These are phyloP conservation scores for Dimargaris xerosporica DNA, from an alignment of 192 early-diverging fungal genomes.

Conservation along the genomic window DNA sequence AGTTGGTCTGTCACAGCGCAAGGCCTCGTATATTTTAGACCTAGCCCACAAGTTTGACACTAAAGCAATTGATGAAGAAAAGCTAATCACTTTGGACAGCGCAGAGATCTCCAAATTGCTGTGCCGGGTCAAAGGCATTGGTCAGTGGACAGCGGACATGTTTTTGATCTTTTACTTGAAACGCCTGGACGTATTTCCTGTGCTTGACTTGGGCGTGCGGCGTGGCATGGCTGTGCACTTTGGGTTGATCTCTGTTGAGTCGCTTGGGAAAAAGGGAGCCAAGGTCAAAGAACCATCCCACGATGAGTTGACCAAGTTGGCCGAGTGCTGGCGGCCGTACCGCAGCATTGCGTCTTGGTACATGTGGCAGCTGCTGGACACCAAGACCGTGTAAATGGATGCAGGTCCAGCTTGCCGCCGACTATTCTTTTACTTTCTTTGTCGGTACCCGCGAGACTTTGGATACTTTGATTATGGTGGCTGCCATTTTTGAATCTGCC, in stretches of 20 bases:
- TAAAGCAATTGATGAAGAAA: conserved; percentile 28
- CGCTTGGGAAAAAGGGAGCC: conserved; percentile 19
- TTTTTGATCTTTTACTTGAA: conserved; percentile 57
- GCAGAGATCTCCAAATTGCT: conserved; percentile 34
- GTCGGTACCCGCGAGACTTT: too few species aligned
- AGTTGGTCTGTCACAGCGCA: conserved; percentile 20
- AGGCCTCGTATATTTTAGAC: conserved; percentile 49
- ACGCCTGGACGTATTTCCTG: conserved; percentile 52
- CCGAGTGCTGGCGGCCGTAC: conserved; percentile 45
- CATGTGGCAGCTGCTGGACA: conserved; percentile 39
- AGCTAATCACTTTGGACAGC: conserved; percentile 34
- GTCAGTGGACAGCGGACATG: conserved; percentile 59
- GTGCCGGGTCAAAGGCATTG: conserved; percentile 46
- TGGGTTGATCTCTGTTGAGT: conserved; percentile 22
- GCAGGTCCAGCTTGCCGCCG: too few species aligned
- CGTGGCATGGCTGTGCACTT: conserved; percentile 52
- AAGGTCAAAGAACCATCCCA: conserved; percentile 15
- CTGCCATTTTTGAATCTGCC: too few species aligned
- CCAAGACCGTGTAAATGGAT: conserved; percentile 19
- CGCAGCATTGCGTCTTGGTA: conserved; percentile 44
- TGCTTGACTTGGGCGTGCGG: conserved; percentile 44
- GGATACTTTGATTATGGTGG: too few species aligned
- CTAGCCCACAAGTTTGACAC: conserved; percentile 41
- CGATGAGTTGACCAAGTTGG: conserved; percentile 34
- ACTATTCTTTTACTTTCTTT: too few species aligned